Evolutionary conservation across 352 stramenopile species (phyloP).

Genomic region (Globisporangium camurandrum): DNA sequence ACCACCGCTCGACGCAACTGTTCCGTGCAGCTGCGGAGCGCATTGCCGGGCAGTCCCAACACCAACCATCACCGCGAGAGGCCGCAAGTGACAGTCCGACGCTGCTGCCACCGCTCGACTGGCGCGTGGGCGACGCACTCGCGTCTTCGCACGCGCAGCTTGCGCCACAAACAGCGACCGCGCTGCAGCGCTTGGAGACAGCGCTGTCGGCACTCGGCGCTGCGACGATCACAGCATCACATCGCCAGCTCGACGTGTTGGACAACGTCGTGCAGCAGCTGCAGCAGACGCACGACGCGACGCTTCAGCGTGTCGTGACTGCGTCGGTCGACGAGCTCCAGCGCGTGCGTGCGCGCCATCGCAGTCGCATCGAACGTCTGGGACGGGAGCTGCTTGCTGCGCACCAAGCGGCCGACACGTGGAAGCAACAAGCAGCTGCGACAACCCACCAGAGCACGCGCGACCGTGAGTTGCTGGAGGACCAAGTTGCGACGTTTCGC

Average conservation of each 20-base stretch:
- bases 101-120: not conserved
- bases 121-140: constrained; percentile 26
- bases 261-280: constrained; percentile 41
- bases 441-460: constrained; percentile 11
- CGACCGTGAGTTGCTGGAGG: constrained; percentile 20
- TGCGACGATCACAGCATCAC: constrained; percentile 23
- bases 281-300: constrained; percentile 43
- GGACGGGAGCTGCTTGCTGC: constrained; percentile 26
- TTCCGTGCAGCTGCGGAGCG: too few species aligned
- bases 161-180: constrained; percentile 15
- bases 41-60: too few species aligned
- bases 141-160: constrained; percentile 21
- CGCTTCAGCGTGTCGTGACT: constrained; percentile 38
- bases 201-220: constrained; percentile 22
- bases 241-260: constrained; percentile 30
- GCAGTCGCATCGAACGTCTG: constrained; percentile 28
- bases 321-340: constrained; percentile 52
- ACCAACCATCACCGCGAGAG: constrained; percentile 10
- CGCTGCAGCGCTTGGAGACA: constrained; percentile 29
- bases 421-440: constrained; percentile 20
- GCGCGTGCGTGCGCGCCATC: constrained; percentile 32
- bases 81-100: not conserved
- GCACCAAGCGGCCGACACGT: constrained; percentile 20
- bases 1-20: too few species aligned
- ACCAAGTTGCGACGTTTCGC: constrained; percentile 13